Conservation (phyloP, 345 rosid species). For the Moricandia moricandioides region DNA sequence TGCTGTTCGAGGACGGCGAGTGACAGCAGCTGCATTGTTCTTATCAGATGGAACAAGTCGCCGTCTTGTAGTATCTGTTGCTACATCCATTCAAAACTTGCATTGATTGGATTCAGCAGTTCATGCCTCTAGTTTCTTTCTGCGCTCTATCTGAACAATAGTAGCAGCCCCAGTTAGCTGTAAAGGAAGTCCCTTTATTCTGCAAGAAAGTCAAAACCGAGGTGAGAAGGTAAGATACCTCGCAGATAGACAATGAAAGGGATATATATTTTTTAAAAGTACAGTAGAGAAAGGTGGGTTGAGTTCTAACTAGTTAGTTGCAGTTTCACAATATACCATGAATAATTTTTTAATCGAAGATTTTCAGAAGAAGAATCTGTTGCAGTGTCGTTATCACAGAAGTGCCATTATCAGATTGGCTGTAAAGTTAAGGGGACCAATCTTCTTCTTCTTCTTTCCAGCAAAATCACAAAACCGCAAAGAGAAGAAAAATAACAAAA, state of each 20-base stretch:
- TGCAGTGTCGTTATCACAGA: slow-evolving; percentile 52
- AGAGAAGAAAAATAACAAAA: slow-evolving; percentile 7
- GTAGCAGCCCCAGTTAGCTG: slow-evolving; percentile 35
- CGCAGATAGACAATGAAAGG: slow-evolving; percentile 43
- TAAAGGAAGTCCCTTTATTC: slow-evolving; percentile 52
- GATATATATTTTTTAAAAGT: slow-evolving; percentile 6
- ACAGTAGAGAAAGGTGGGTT: not conserved
- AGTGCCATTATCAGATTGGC: slow-evolving; percentile 58
- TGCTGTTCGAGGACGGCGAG: slow-evolving; percentile 58
- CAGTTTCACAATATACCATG: not conserved
- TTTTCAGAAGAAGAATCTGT: not conserved
- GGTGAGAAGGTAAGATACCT: slow-evolving; percentile 44
- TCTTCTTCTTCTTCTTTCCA: slow-evolving; percentile 16
- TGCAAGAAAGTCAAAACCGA: slow-evolving; percentile 48
- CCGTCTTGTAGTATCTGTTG: slow-evolving; percentile 52
- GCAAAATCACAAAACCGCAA: not conserved
- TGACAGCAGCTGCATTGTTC: slow-evolving; percentile 51
- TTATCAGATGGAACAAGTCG: slow-evolving; percentile 70
- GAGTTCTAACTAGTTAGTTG: not conserved
- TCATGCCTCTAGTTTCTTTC: slow-evolving; percentile 38
- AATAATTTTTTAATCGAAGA: not conserved
- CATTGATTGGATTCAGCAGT: slow-evolving; percentile 51
- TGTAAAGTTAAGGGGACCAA: slow-evolving; percentile 38
- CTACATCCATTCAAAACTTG: slow-evolving; percentile 76
- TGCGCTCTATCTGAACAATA: slow-evolving; percentile 29